Conservation (phyloP, 306 rosid species). For the Pterocarpus macrocarpus region DNA sequence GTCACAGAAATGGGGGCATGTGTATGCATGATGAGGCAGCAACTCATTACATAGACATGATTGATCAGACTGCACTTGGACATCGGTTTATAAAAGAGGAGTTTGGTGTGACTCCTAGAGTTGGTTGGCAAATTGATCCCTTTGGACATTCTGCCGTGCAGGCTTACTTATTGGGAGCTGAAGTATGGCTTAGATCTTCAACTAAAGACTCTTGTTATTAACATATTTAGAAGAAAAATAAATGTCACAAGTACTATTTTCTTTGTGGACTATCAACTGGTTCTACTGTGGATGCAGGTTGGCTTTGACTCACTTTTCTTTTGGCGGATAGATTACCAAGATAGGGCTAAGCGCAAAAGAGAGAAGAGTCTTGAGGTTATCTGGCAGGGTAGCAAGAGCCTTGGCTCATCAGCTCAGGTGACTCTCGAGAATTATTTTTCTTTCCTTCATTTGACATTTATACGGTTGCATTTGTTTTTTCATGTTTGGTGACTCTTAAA, state of each 20-base stretch:
- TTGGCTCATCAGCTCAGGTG: constrained; percentile 82
- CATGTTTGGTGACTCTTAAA: constrained; percentile 32
- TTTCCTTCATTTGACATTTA: constrained; percentile 19
- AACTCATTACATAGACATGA: constrained; percentile 84
- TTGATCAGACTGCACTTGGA: constrained; percentile 89
- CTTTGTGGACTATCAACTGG: constrained; percentile 31
- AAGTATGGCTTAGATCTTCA: constrained; percentile 55
- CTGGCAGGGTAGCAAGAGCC: constrained; percentile 83
- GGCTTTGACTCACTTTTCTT: constrained; percentile 87
- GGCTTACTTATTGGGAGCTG: constrained; percentile 82
- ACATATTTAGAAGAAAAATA: constrained; percentile 40
- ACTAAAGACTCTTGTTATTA: constrained; percentile 35
- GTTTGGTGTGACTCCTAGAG: constrained; percentile 75
- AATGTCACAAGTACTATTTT: constrained; percentile 3
- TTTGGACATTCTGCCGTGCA: constrained; percentile 92
- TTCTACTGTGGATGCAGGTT: constrained; percentile 53
- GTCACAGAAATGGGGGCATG: constrained; percentile 84
- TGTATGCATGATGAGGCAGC: constrained; percentile 97
- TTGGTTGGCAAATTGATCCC: constrained; percentile 95
- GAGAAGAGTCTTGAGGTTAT: constrained; percentile 88
- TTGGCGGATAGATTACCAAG: constrained; percentile 91
- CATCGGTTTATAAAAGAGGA: constrained; percentile 72
- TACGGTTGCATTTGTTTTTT: constrained; percentile 33
- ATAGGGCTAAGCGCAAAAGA: constrained; percentile 70
- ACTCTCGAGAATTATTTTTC: constrained; percentile 28